phyloP scores from a whole-genome alignment of 2,329 filamentous ascomycete genomes.

The Curvularia sp. region DNA sequence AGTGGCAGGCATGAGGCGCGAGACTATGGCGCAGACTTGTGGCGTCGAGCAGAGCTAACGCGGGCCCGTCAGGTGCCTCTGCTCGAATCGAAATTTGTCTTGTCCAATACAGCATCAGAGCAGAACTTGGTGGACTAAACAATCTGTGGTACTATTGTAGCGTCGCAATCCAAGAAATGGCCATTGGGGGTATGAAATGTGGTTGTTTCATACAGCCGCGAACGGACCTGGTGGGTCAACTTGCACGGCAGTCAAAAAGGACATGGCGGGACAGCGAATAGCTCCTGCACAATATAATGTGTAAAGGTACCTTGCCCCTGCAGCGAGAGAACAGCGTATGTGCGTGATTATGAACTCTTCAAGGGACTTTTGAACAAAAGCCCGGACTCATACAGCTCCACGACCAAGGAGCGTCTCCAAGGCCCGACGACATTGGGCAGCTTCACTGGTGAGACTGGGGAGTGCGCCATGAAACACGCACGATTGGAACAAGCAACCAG shows the following conservation, averaged over 20 bases:
- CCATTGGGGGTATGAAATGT: background rate
- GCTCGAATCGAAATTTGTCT: background rate
- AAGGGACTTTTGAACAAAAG: background rate
- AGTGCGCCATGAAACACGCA: background rate
- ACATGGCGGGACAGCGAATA: background rate
- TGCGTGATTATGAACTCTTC: constrained; percentile 2
- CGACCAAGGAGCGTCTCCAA: background rate
- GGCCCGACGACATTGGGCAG: background rate
- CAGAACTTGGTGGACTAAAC: background rate
- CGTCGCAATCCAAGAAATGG: background rate
- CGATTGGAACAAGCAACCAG: background rate
- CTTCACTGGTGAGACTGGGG: background rate
- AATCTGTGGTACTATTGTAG: background rate
- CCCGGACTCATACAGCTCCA: background rate
- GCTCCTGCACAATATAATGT: background rate
- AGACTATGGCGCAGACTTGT: constrained; percentile 9
- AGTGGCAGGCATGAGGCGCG: background rate
- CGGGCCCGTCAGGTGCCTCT: background rate
- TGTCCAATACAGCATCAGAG: background rate
- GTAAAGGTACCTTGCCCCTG: background rate
- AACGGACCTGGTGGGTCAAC: background rate
- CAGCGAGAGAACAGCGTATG: background rate
- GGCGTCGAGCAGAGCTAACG: constrained; percentile 4
- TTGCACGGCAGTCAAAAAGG: background rate
- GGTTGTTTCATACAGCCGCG: background rate